These are phyloP conservation scores for Thinopyrum elongatum DNA, from an alignment of 176 grass and related monocot species.

Conservation along the genomic window DNA sequence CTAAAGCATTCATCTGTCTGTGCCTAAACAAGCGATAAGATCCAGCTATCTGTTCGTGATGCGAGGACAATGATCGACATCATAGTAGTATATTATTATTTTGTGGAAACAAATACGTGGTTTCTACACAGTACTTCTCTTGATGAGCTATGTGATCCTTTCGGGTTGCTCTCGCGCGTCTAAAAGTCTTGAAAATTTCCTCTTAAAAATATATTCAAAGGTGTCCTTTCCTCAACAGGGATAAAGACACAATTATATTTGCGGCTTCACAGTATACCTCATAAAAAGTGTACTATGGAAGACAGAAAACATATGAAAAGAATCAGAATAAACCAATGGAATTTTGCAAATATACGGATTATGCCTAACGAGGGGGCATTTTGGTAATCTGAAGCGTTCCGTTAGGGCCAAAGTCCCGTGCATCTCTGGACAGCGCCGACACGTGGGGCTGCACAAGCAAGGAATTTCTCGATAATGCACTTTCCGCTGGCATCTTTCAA, in stretches of 20 bases:
- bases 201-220: not conserved
- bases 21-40: no score
- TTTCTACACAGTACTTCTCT: no score
- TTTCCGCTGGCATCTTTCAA: constrained; percentile 28
- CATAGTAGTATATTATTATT: not conserved
- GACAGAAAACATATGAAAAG: not conserved
- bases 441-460: constrained; percentile 18
- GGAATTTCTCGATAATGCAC: constrained; percentile 3
- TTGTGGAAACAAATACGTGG: not conserved
- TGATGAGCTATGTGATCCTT: not conserved
- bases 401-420: not conserved
- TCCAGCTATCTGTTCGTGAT: no score
- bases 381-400: not conserved
- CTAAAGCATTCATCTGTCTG: no score
- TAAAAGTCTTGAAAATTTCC: not conserved
- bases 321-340: not conserved
- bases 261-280: not conserved
- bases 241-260: not conserved
- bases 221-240: not conserved
- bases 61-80: not conserved
- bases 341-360: not conserved
- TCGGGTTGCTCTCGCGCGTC: no score
- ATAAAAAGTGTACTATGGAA: not conserved
- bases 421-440: not conserved
- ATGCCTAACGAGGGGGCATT: not conserved